A percentile compares a stretch with the other conserved stretches of the same genome.
phyloP scores from a whole-genome alignment of 2,329 filamentous ascomycete genomes.

The Cytospora paraplurivora region DNA sequence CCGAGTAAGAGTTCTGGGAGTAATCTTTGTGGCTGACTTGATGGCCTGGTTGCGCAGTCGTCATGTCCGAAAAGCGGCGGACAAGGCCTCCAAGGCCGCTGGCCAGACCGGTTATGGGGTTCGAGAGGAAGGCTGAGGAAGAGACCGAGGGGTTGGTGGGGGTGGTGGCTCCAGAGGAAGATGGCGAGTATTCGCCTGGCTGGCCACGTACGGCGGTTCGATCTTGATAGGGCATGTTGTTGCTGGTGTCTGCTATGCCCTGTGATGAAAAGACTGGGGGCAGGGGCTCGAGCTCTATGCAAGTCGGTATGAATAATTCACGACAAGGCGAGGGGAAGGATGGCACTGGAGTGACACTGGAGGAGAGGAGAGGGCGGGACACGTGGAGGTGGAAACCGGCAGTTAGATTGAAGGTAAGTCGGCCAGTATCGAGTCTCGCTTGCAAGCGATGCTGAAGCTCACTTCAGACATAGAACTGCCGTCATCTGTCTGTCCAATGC shows the following conservation, averaged over 20 bases:
- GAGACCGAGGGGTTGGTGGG: conserved; percentile 34
- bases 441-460: no score
- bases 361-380: background rate
- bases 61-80: conserved; percentile 62
- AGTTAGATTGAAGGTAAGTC: no score
- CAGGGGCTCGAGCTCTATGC: background rate
- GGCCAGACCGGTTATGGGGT: conserved; percentile 40
- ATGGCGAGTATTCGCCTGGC: conserved; percentile 31
- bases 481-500: background rate
- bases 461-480: background rate
- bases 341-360: background rate
- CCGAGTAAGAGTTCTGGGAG: conserved; percentile 29
- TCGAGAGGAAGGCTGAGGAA: conserved; percentile 37
- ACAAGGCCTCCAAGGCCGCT: conserved; percentile 64
- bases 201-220: conserved; percentile 17
- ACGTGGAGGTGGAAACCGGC: background rate
- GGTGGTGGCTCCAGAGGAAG: conserved; percentile 35
- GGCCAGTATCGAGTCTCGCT: no score
- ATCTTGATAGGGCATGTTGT: conserved; percentile 26
- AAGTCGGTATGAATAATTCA: background rate
- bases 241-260: background rate
- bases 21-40: conserved; percentile 24
- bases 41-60: conserved; percentile 30
- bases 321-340: background rate
- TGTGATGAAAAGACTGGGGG: background rate